These are phyloP conservation scores for Suhomyces sp. DNA, from an alignment of 805 yeast species.

Conservation along the genomic window DNA sequence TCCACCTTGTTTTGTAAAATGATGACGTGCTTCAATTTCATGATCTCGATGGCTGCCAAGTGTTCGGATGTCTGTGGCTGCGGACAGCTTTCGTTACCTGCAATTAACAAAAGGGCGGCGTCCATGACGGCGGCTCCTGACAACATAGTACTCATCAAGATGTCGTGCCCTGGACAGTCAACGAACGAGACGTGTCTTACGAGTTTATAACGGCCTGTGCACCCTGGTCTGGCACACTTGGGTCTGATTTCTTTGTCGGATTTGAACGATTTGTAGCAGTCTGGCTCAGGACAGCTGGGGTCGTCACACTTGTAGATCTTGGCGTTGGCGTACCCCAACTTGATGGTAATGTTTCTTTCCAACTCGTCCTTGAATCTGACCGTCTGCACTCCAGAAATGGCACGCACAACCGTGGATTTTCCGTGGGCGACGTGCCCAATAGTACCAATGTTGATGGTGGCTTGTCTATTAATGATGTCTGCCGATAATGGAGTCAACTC, in stretches of 20 bases:
- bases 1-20: constrained; percentile 97
- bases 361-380: constrained; percentile 98
- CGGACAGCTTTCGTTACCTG: constrained; percentile 99
- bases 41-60: constrained; percentile 98
- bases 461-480: constrained; percentile 97
- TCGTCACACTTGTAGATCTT: constrained; percentile 92
- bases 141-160: constrained; percentile 99
- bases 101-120: constrained; percentile 92
- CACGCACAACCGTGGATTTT: constrained; percentile 89
- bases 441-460: constrained; percentile 97
- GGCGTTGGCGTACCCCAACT: constrained; percentile 98
- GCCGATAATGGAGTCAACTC: constrained; percentile 83
- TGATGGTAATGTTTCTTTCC: constrained; percentile 98
- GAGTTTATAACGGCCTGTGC: constrained; percentile 83
- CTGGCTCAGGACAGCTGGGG: constrained; percentile 86
- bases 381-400: constrained; percentile 97
- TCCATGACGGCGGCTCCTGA: constrained; percentile 99
- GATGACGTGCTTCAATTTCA: constrained; percentile 95
- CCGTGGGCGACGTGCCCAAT: constrained; percentile 97
- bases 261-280: constrained; percentile 90
- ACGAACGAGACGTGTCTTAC: constrained; percentile 97
- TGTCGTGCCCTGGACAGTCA: constrained; percentile 99
- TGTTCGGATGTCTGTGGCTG: constrained; percentile 99
- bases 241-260: constrained; percentile 95
- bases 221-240: constrained; percentile 83